Percentiles rank a stretch among this genome's conserved stretches.
phyloP scores from a whole-genome alignment of 2,329 filamentous ascomycete species.

The Aspergillus viridinutans region DNA sequence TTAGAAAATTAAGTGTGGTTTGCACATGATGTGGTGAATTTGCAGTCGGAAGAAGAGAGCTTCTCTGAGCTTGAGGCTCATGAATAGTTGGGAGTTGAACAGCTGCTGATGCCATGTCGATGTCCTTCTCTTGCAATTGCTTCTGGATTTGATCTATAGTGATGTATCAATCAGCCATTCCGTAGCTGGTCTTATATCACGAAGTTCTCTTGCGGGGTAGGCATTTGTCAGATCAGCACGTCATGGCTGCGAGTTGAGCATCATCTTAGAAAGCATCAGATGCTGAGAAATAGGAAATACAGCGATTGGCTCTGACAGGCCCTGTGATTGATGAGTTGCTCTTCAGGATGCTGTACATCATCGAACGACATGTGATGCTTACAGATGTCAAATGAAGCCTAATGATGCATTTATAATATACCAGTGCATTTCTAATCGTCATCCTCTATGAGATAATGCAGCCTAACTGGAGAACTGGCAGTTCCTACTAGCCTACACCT shows the following conservation, averaged over 20 bases:
- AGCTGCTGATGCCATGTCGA: constrained; percentile 28
- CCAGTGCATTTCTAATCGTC: background rate
- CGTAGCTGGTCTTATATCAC: constrained; percentile 8
- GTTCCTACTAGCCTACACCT: too few relatives aligned
- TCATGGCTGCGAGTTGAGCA: constrained; percentile 21
- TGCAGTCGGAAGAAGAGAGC: constrained; percentile 3
- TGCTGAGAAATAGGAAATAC: constrained; percentile 27
- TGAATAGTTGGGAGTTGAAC: constrained; percentile 19
- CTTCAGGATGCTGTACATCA: background rate
- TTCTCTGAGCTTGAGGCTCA: constrained; percentile 8
- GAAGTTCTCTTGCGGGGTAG: constrained; percentile 12
- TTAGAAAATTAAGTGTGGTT: constrained; percentile 46
- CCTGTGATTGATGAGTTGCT: background rate
- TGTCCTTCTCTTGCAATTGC: background rate
- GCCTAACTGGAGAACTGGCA: too few relatives aligned
- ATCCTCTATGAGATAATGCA: too few relatives aligned
- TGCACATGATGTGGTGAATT: constrained; percentile 34
- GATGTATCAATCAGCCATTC: background rate
- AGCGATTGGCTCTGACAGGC: background rate
- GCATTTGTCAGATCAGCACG: constrained; percentile 35
- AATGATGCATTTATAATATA: constrained; percentile 3
- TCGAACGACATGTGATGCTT: background rate
- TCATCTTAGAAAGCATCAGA: background rate
- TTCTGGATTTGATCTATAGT: background rate
- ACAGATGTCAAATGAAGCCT: background rate